phyloP scores from a whole-genome alignment of 345 rosid genomes.

The Rhizophora apiculata region DNA sequence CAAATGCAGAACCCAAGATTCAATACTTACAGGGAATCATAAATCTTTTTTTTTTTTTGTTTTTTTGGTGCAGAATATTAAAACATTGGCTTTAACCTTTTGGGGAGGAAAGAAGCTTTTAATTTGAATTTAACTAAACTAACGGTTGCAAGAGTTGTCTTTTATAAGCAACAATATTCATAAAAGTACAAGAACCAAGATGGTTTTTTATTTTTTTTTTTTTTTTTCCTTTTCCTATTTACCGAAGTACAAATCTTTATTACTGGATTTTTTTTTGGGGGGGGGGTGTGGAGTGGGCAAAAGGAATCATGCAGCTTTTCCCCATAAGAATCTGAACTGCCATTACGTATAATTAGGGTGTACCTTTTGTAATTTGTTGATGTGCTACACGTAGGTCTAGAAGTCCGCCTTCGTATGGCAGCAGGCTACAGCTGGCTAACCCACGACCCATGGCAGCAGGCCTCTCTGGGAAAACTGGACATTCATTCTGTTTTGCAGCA shows the following conservation, averaged over 20 bases:
- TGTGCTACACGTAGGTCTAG: slow-evolving; percentile 16
- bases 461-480: no score
- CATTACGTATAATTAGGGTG: slow-evolving; percentile 27
- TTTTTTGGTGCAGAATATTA: no score
- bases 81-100: no score
- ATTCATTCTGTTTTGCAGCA: no score
- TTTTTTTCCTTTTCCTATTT: not conserved
- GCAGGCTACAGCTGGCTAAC: no score
- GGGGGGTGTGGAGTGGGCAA: slow-evolving; percentile 13
- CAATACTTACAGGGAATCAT: no score
- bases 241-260: slow-evolving; percentile 20
- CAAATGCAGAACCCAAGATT: no score
- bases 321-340: slow-evolving; percentile 8
- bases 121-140: no score
- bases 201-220: not conserved
- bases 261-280: not conserved
- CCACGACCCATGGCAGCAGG: no score
- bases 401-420: slow-evolving; percentile 10
- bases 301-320: slow-evolving; percentile 43
- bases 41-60: no score
- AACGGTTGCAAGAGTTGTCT: no score
- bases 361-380: not conserved
- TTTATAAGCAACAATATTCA: not conserved
- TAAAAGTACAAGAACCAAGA: not conserved
- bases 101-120: no score